Conservation (phyloP, 2,329 filamentous ascomycete species). For the Lachnellula hyalina region DNA sequence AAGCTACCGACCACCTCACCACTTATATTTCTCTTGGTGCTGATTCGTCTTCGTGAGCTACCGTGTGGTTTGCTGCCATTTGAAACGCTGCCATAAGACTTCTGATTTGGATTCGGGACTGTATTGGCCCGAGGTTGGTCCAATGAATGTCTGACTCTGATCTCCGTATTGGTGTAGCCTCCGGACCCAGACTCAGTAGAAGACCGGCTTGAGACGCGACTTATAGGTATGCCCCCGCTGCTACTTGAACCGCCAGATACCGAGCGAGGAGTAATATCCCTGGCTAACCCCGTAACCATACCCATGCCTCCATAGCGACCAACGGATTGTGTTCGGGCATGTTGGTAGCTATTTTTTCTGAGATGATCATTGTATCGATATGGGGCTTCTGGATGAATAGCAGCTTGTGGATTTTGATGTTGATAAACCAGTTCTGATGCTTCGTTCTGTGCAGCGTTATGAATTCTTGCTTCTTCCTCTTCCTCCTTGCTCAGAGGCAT, state of each 20-base stretch:
- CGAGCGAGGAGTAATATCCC: constrained; percentile 29
- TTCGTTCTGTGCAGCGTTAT: constrained; percentile 68
- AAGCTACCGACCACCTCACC: constrained; percentile 60
- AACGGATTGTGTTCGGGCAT: constrained; percentile 57
- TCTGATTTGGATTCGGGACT: constrained; percentile 9
- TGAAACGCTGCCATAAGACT: constrained; percentile 26
- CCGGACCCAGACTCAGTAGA: constrained; percentile 13
- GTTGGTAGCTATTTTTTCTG: constrained; percentile 65
- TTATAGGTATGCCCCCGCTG: constrained; percentile 33
- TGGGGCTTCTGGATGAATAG: constrained; percentile 55
- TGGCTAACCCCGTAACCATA: constrained; percentile 30
- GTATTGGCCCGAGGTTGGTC: constrained; percentile 17
- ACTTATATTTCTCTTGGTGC: constrained; percentile 57
- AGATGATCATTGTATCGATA: constrained; percentile 65
- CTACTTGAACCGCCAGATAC: constrained; percentile 30
- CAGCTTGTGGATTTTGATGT: constrained; percentile 57
- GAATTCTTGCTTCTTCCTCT: constrained; percentile 57
- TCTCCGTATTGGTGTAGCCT: constrained; percentile 17
- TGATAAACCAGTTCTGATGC: constrained; percentile 75
- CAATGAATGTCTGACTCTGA: constrained; percentile 16
- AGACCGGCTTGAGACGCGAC: constrained; percentile 30
- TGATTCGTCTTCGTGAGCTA: constrained; percentile 19
- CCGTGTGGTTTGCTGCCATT: constrained; percentile 7
- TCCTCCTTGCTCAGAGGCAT: constrained; percentile 53
- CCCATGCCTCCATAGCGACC: constrained; percentile 45